Evolutionary conservation across 78 protist genomes (phyloP).

Genomic region (Protostelium mycophagum): DNA sequence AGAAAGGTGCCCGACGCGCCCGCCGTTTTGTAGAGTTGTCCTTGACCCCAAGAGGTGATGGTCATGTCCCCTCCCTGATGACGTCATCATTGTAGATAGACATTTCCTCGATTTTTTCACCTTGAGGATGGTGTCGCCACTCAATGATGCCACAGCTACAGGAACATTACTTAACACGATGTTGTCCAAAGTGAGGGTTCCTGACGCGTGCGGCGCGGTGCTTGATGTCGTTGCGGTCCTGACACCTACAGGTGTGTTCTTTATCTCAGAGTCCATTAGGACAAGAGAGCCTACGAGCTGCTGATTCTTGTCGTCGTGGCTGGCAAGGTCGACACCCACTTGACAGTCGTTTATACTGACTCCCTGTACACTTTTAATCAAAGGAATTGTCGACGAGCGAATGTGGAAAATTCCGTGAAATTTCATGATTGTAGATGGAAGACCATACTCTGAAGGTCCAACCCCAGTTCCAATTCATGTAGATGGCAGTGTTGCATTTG

Average conservation of each 20-base stretch:
- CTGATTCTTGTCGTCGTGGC: background rate
- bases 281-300: background rate
- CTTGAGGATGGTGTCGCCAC: background rate
- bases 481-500: background rate
- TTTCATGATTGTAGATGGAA: background rate
- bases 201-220: background rate
- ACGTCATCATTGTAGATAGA: no score
- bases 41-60: background rate
- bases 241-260: background rate
- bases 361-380: no score
- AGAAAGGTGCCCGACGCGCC: background rate
- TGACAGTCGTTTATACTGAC: background rate
- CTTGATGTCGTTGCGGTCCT: background rate
- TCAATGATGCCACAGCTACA: background rate
- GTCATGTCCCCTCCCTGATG: no score
- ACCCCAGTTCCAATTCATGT: background rate
- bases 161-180: background rate
- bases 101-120: background rate
- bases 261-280: background rate
- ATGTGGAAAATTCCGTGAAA: no score
- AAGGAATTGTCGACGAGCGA: no score
- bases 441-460: background rate
- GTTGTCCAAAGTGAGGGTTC: background rate
- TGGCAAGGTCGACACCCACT: background rate
- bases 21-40: background rate